phyloP scores from a whole-genome alignment of 495 filamentous ascomycete species.

The Penicillium bialowiezense region DNA sequence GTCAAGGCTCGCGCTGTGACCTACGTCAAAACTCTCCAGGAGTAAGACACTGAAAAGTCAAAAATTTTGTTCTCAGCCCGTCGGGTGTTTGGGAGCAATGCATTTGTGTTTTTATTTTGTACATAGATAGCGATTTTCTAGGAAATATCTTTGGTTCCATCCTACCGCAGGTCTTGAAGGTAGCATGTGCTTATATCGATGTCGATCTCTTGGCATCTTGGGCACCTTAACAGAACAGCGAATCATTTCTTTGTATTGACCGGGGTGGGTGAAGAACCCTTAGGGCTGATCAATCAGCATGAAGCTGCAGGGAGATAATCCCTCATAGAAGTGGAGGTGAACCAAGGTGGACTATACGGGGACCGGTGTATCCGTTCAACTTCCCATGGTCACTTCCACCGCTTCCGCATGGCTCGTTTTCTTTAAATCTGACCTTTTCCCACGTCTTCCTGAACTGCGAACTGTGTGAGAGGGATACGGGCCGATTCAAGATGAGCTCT shows the following conservation, averaged over 20 bases:
- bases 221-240: background rate
- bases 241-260: background rate
- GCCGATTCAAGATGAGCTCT: background rate
- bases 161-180: background rate
- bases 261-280: background rate
- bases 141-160: conserved; percentile 10
- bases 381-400: conserved; percentile 11
- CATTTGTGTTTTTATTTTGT: conserved; percentile 22
- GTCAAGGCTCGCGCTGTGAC: conserved; percentile 73
- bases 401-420: conserved; percentile 9
- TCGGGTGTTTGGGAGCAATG: conserved; percentile 29
- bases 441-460: background rate
- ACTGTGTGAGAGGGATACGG: background rate
- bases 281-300: background rate
- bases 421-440: background rate
- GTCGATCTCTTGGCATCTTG: background rate
- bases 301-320: background rate
- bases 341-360: background rate
- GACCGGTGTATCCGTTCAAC: background rate
- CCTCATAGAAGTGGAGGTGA: background rate
- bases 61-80: conserved; percentile 19
- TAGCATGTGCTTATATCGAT: background rate
- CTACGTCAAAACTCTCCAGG: conserved; percentile 58
- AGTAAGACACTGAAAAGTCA: conserved; percentile 28
- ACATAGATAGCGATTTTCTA: conserved; percentile 27